A percentile compares a stretch with the other conserved stretches of the same genome.
Conservation (phyloP, 768 basidiomycete genomes). For the Nidularia sp. region DNA sequence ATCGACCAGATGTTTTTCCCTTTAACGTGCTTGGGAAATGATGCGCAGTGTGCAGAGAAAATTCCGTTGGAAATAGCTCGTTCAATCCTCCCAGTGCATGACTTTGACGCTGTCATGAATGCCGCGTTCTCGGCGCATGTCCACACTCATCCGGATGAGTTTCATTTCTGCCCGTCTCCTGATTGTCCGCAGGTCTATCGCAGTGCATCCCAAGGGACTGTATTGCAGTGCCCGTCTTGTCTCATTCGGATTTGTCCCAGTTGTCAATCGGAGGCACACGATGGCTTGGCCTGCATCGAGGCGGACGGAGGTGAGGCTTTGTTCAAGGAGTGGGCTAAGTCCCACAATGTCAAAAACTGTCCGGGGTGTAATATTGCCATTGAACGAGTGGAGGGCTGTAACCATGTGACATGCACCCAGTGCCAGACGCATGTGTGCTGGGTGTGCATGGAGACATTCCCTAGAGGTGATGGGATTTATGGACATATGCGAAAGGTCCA, state of each 20-base stretch:
- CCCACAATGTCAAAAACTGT: constrained; percentile 69
- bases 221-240: constrained; percentile 70
- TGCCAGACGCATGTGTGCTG: constrained; percentile 81
- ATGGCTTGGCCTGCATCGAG: constrained; percentile 63
- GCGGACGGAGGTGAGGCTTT: constrained; percentile 48
- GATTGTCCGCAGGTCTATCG: constrained; percentile 78
- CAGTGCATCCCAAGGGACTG: constrained; percentile 38
- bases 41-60: constrained; percentile 50
- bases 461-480: constrained; percentile 67
- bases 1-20: constrained; percentile 62
- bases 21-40: constrained; percentile 65
- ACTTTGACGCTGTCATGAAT: constrained; percentile 53
- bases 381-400: constrained; percentile 72
- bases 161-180: constrained; percentile 74
- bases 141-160: constrained; percentile 54
- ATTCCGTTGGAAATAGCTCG: constrained; percentile 53
- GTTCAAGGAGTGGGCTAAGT: constrained; percentile 61
- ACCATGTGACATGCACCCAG: constrained; percentile 76
- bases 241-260: constrained; percentile 63
- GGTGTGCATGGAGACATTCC: constrained; percentile 73
- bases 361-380: constrained; percentile 70
- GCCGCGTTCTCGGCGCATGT: constrained; percentile 62
- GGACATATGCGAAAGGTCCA: constrained; percentile 69
- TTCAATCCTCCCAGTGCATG: constrained; percentile 40
- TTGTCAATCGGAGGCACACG: constrained; percentile 56